These are phyloP conservation scores for Fusarium dlaminii DNA, from an alignment of 2,329 filamentous ascomycete species.

Conservation along the genomic window DNA sequence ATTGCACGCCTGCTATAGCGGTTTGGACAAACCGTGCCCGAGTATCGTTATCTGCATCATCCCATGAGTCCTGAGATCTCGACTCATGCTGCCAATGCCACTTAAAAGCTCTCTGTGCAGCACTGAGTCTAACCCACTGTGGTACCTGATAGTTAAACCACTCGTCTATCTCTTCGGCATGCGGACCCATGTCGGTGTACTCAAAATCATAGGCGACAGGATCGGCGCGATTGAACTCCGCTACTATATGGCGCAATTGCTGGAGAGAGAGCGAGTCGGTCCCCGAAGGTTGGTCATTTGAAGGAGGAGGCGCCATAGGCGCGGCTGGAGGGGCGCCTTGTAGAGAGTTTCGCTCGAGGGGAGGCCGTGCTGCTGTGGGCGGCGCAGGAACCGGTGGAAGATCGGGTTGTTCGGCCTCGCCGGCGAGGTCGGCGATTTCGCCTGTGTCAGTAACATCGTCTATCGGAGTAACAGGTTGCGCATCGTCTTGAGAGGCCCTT, in stretches of 20 bases:
- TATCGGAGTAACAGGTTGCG: constrained; percentile 41
- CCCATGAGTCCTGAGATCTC: constrained; percentile 64
- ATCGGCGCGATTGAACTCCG: constrained; percentile 76
- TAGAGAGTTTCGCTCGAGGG: constrained; percentile 44
- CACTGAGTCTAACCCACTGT: constrained; percentile 81
- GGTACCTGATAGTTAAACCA: constrained; percentile 95
- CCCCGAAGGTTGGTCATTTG: constrained; percentile 50
- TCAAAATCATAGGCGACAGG: constrained; percentile 85
- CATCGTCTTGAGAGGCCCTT: constrained; percentile 48
- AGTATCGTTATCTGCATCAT: constrained; percentile 66
- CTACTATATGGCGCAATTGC: constrained; percentile 77
- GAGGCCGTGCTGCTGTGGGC: constrained; percentile 32
- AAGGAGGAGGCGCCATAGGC: constrained; percentile 44
- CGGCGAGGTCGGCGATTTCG: constrained; percentile 45
- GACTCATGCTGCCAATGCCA: constrained; percentile 73
- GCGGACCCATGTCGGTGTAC: constrained; percentile 76
- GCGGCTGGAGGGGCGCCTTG: constrained; percentile 38
- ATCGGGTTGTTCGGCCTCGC: constrained; percentile 49
- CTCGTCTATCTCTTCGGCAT: constrained; percentile 92
- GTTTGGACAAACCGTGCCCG: constrained; percentile 66
- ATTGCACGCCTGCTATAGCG: constrained; percentile 57
- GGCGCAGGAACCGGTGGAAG: constrained; percentile 49
- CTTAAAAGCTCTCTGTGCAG: constrained; percentile 80
- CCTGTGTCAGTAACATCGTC: constrained; percentile 56
- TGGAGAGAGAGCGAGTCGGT: constrained; percentile 79